A percentile compares a stretch with the other conserved stretches of the same genome.
Conservation (phyloP, 257 asterid species). For the Solanum appendiculatum region DNA sequence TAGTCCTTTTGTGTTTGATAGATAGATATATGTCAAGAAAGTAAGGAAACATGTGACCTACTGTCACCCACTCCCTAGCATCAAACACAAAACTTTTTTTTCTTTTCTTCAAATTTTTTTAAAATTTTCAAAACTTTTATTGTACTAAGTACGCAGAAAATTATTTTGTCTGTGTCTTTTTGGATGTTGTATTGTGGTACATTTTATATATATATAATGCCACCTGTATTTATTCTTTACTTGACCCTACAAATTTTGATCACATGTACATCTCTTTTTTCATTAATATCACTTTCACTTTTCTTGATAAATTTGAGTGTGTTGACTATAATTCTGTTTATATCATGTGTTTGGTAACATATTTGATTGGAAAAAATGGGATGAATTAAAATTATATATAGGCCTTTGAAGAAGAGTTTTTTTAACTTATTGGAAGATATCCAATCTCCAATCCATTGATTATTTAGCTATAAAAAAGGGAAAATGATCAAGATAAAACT, state of each 20-base stretch:
- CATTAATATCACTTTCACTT: background rate
- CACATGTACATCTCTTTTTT: background rate
- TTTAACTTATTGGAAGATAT: background rate
- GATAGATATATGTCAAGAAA: background rate
- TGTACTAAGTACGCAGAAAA: background rate
- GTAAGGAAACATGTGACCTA: background rate
- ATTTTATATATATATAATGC: too few relatives aligned
- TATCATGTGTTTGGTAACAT: background rate
- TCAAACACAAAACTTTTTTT: background rate
- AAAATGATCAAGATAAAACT: background rate
- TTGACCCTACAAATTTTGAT: background rate
- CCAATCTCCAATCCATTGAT: background rate
- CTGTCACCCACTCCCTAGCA: slow-evolving; percentile 8
- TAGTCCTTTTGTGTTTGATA: background rate
- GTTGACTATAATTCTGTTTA: background rate
- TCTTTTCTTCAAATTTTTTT: background rate
- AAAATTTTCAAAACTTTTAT: background rate
- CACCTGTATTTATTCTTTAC: background rate
- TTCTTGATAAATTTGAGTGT: background rate
- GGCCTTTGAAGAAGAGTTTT: background rate
- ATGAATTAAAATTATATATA: background rate
- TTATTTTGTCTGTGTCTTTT: too few relatives aligned
- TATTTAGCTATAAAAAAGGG: background rate
- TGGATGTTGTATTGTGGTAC: too few relatives aligned
- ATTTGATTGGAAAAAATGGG: background rate